Evolutionary conservation across 192 early-diverging fungal species (phyloP).

Genomic region (Backusella westeae): DNA sequence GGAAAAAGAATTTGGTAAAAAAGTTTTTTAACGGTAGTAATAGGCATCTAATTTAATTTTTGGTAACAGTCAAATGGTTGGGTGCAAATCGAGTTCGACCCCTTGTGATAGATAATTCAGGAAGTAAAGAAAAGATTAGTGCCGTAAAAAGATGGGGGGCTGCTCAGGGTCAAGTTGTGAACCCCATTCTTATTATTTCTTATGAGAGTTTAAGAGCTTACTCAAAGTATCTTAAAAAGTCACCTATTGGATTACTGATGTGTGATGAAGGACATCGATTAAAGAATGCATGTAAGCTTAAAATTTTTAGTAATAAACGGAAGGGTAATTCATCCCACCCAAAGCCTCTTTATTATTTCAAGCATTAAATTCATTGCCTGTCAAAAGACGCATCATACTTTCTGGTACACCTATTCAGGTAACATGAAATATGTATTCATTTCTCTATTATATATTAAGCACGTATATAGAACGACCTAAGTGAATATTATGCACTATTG

Average conservation of each 20-base stretch:
- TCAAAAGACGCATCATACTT: constrained; percentile 88
- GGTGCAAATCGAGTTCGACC: constrained; percentile 80
- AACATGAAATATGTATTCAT: not conserved
- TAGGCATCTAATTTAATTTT: no score
- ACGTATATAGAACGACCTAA: constrained; percentile 63
- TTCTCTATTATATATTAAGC: no score
- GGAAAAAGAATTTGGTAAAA: constrained; percentile 86
- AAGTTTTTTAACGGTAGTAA: no score
- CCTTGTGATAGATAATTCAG: constrained; percentile 87
- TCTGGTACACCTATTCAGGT: constrained; percentile 94
- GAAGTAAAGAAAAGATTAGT: constrained; percentile 81
- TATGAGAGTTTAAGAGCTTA: constrained; percentile 94
- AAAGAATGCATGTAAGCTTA: constrained; percentile 74
- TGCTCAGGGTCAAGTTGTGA: constrained; percentile 80
- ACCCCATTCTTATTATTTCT: constrained; percentile 92
- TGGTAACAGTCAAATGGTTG: constrained; percentile 77
- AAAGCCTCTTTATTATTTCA: constrained; percentile 46
- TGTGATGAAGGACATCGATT: constrained; percentile 98
- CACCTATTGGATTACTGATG: constrained; percentile 87
- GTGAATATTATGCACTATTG: constrained; percentile 92
- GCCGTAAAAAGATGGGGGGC: constrained; percentile 77
- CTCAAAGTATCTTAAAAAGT: constrained; percentile 65
- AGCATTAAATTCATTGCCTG: constrained; percentile 56
- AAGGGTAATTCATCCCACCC: constrained; percentile 57
- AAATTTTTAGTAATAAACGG: not conserved